Base-by-base conservation (phyloP, 202 grass and related monocot genomes). In the Zoysia matrella region DNA sequence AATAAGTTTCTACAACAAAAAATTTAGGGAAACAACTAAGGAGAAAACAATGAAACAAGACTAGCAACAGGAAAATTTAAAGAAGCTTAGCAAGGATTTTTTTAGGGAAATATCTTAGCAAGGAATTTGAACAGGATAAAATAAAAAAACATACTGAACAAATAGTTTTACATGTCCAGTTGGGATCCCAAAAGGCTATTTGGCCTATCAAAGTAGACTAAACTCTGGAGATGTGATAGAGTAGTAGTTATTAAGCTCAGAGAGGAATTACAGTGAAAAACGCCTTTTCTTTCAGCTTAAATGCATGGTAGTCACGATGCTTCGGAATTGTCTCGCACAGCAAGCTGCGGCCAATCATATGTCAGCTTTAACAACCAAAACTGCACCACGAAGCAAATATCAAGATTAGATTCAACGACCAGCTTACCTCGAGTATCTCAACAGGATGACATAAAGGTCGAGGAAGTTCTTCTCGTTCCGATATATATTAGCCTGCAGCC, bases 301-400 rank as follows among this genome's bases (percentile, higher is more conserved):
- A 93, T 36, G 81, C 58, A 14, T 82, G 65, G 84, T 94, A 99
- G 69, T 94, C 91, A 69, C 83, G 93, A 72, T 99, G 96, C 41
- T 80, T 87, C 8, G 96, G 96, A 82, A 99, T 99, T 4, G 96
- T 99, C 85, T 99, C 96, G 47, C 90, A 99, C 52, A 99, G 60
- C 83, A 99, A 86, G 87, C 96, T 99, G 86, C 82, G 83, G 4
- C 16, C 67, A 69, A 73, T 77, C 57, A 79, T 16, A 69, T 44
- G 73, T 74, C 77, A 84, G 47, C 7, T 76, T 49, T 66, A 57
- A 65, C 47, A 74, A 2, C 8, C 8, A 52, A 73, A 45, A 50
- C 1, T 14, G 57, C 40, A 22, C 36, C 63, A 78, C 74, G 18
- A 41, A 71, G 46, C 39, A 2, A 82, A 70, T 65, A 76, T 60